These are phyloP conservation scores for Citrus cavaleriei DNA, from an alignment of 345 rosid genomes.

Conservation along the genomic window DNA sequence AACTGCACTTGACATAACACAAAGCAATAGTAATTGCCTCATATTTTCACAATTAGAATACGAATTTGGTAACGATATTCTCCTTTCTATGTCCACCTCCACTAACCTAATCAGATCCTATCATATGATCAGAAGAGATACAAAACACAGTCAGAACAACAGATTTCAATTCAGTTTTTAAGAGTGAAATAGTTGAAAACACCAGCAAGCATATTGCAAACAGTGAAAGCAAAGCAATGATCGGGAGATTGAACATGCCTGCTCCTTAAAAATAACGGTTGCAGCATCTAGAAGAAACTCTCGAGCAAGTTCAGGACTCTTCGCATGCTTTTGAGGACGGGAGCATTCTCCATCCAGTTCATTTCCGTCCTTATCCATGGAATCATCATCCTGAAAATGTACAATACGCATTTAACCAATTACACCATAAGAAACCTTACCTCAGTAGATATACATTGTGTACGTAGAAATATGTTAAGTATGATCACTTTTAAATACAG, in stretches of 20 bases:
- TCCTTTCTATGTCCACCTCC: constrained; percentile 2
- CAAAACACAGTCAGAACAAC: not conserved
- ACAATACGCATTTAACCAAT: constrained; percentile 4
- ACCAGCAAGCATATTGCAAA: constrained; percentile 9
- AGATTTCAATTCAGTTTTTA: not conserved
- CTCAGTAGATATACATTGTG: not conserved
- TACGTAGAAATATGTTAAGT: not conserved
- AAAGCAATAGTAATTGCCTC: not conserved
- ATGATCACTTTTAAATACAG: not conserved
- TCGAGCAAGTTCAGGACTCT: constrained; percentile 99
- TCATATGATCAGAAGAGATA: not conserved
- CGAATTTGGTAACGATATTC: not conserved
- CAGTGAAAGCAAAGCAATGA: not conserved
- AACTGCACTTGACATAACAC: not conserved
- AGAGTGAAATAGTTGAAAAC: not conserved
- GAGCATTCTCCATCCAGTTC: constrained; percentile 96
- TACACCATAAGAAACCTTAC: not conserved
- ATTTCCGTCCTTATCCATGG: constrained; percentile 92
- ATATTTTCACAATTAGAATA: not conserved
- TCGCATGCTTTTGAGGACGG: constrained; percentile 98
- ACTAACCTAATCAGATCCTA: not conserved
- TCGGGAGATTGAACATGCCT: constrained; percentile 44
- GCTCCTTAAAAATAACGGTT: constrained; percentile 90
- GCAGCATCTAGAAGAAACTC: constrained; percentile 99
- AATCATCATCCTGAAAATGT: constrained; percentile 77